Conservation (phyloP, 2,329 filamentous ascomycete species). For the Sporothrix protearum region DNA sequence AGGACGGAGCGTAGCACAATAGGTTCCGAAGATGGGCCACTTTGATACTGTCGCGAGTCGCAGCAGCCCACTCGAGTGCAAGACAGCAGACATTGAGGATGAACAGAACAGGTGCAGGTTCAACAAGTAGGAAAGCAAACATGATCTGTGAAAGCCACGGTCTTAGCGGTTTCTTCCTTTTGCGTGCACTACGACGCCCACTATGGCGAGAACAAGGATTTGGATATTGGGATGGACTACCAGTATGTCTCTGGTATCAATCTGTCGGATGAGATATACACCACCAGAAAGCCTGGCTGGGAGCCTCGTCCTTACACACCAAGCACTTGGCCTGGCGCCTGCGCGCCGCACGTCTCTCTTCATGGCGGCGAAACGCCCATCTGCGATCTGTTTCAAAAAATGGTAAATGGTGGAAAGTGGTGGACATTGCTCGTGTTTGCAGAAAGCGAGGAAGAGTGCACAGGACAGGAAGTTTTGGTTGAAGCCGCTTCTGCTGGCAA, state of each 20-base stretch:
- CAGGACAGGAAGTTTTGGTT: not conserved
- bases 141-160: too few relatives aligned
- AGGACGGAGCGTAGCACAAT: not conserved
- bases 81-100: not conserved
- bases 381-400: conserved; percentile 26
- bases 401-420: conserved; percentile 18
- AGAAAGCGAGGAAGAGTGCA: not conserved
- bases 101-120: too few relatives aligned
- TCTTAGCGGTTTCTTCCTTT: conserved; percentile 18
- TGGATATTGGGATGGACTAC: conserved; percentile 33
- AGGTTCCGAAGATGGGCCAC: not conserved
- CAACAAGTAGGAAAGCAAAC: too few relatives aligned
- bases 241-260: conserved; percentile 24
- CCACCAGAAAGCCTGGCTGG: not conserved
- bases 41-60: not conserved
- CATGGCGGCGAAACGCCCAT: conserved; percentile 20
- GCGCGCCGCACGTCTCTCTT: conserved; percentile 26
- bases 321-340: conserved; percentile 25
- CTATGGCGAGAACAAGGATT: conserved; percentile 33
- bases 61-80: not conserved
- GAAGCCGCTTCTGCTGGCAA: not conserved
- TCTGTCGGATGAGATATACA: not conserved
- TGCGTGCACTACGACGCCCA: conserved; percentile 26
- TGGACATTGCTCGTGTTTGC: conserved; percentile 26
- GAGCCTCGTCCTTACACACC: conserved; percentile 17